Percentiles rank a stretch among this genome's conserved stretches.
Conservation (phyloP, 1,284 basidiomycete species). For the Pterula multifida region DNA sequence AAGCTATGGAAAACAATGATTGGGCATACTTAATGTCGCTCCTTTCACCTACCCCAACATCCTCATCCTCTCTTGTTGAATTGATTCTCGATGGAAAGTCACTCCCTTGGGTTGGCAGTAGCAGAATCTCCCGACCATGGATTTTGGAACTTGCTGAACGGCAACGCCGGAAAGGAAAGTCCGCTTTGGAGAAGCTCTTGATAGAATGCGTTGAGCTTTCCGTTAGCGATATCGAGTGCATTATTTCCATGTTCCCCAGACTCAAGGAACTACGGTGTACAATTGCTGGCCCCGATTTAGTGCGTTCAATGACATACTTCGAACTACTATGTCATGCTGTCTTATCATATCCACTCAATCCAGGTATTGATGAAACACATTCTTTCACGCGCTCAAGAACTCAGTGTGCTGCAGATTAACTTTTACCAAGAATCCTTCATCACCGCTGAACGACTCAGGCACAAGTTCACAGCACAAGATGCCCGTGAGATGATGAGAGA, state of each 20-base stretch:
- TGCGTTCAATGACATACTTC: background rate
- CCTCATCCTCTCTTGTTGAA: background rate
- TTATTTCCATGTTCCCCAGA: background rate
- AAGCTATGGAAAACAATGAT: conserved; percentile 15
- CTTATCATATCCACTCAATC: background rate
- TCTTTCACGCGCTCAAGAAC: background rate
- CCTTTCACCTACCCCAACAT: background rate
- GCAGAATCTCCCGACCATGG: background rate
- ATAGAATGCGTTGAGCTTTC: background rate
- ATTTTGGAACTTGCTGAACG: background rate
- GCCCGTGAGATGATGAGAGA: background rate
- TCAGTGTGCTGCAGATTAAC: background rate
- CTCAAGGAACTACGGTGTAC: background rate
- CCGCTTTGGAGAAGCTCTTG: background rate
- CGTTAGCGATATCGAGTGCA: background rate
- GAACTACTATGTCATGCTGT: background rate
- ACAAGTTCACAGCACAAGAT: background rate
- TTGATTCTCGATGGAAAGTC: background rate
- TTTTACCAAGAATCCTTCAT: background rate
- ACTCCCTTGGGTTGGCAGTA: background rate
- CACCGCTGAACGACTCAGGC: background rate
- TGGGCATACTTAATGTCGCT: background rate
- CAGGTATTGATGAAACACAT: background rate
- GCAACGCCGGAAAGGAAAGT: background rate
- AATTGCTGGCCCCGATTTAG: background rate